Base-by-base conservation (phyloP, 768 basidiomycete species). In the Leccinum subtestaceum region DNA sequence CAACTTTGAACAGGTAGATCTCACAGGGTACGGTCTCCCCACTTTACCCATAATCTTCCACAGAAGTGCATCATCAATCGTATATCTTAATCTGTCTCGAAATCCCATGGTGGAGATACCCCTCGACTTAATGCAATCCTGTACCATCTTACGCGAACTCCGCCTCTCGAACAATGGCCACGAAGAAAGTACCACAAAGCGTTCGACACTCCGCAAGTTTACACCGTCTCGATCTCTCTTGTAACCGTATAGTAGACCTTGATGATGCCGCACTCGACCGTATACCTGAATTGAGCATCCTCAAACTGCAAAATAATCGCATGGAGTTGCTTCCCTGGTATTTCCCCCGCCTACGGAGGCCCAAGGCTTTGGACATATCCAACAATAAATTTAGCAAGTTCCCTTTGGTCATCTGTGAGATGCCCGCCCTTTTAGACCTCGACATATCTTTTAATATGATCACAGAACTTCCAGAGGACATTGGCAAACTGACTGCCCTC, bases 51-150 rank as follows among this genome's bases (percentile, higher is more conserved):
- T 96, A 64, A 78, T 85, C 58, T 79, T 98, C 11, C 89, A 99
- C 72, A 81, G 84, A 55, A 85, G 92, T 59, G 94, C 95, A 1
- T 86, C 89, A 63, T 83, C 83, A 25, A 95, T 99, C 66, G 78
- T 91, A 58, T 86, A 81, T 43, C 87, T 98, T 60, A 91, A 90
- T 60, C 82, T 98, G 13, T 96, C 95, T 4, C 86, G 91, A 47
- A 99, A 98, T 70, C 94, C 95, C 2, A 93, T 96, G 84, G 83
- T 95, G 56, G 95, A 98, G 72, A 89, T 98, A 36, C 97, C 97
- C 1, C 86, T 93, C 52, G 97, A 98, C 74, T 99, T 99, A 70
- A 88, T 97, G 57, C 92, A 97, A 72, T 84, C 88, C 5, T 96
- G 94, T 69, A 84, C 83, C 1, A 83, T 79, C 5, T 82, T 99